phyloP scores from a whole-genome alignment of 805 yeast genomes.

The Wickerhamiella allomyrinae region DNA sequence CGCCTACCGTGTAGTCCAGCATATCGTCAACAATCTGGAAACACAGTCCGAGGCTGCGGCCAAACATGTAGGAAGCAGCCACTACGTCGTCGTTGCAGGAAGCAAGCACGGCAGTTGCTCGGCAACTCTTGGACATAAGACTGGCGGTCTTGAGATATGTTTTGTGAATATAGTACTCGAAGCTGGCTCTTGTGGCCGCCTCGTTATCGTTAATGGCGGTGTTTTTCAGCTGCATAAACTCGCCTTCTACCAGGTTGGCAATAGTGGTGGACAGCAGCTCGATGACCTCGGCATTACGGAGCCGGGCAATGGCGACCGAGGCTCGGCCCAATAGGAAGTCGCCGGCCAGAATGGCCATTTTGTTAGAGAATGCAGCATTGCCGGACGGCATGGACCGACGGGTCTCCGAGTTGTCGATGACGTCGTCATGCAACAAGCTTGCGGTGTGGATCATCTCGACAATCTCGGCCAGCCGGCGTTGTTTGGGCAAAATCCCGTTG shows the following conservation, averaged over 20 bases:
- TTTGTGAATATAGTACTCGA: conserved; percentile 88
- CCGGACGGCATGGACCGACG: conserved; percentile 87
- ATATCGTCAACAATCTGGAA: conserved; percentile 94
- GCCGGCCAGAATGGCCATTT: conserved; percentile 95
- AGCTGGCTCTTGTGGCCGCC: conserved; percentile 51
- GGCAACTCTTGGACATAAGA: conserved; percentile 79
- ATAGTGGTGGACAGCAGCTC: conserved; percentile 91
- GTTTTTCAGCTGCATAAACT: conserved; percentile 95
- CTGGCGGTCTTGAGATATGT: conserved; percentile 93
- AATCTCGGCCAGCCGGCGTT: conserved; percentile 88
- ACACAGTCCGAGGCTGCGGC: conserved; percentile 84
- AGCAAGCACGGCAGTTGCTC: conserved; percentile 85
- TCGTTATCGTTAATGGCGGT: conserved; percentile 49
- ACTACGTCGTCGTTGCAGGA: conserved; percentile 66
- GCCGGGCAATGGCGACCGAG: conserved; percentile 83
- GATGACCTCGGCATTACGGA: conserved; percentile 93
- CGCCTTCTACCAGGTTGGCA: conserved; percentile 96
- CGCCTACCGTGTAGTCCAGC: conserved; percentile 86
- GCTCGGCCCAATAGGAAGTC: conserved; percentile 93
- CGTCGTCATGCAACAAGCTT: conserved; percentile 88
- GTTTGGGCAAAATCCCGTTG: conserved; percentile 83
- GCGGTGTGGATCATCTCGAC: conserved; percentile 99
- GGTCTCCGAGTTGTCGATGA: conserved; percentile 74
- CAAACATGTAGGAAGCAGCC: conserved; percentile 80
- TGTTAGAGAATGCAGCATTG: conserved; percentile 85